Conservation (phyloP, 176 grass and related monocot genomes). For the Carex littledalei region DNA sequence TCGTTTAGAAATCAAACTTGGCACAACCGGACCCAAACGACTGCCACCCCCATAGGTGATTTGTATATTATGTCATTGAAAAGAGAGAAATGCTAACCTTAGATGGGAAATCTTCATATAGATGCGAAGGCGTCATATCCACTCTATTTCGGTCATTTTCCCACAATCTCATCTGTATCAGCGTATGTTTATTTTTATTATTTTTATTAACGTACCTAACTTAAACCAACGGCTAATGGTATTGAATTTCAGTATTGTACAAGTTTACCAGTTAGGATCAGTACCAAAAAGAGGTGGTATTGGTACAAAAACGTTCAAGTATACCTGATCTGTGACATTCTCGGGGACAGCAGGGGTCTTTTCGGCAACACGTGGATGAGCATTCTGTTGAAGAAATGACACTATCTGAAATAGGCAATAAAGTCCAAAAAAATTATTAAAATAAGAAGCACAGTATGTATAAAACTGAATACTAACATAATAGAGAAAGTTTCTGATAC, state of each 20-base stretch:
- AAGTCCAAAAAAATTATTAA: background rate
- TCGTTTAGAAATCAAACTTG: background rate
- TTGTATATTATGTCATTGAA: background rate
- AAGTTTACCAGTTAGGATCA: background rate
- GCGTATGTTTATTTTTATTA: background rate
- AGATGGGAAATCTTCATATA: constrained; percentile 92
- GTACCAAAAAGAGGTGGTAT: background rate
- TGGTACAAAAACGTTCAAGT: background rate
- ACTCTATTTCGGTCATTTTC: constrained; percentile 81
- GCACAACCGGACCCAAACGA: background rate
- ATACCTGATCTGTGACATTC: constrained; percentile 85
- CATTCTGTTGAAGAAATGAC: constrained; percentile 89
- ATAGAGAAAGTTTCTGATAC: background rate
- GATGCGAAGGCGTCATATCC: constrained; percentile 48
- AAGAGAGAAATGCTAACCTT: constrained; percentile 39
- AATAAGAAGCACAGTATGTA: background rate
- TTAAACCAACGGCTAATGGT: background rate
- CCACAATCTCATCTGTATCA: constrained; percentile 84
- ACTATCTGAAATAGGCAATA: constrained; percentile 50
- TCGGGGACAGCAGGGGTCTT: constrained; percentile 62
- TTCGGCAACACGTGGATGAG: constrained; percentile 70
- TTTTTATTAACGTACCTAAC: background rate
- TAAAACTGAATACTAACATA: background rate
- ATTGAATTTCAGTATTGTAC: background rate
- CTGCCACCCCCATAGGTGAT: background rate